Base-by-base conservation (phyloP, 495 filamentous ascomycete genomes). In the Neurospora africana region DNA sequence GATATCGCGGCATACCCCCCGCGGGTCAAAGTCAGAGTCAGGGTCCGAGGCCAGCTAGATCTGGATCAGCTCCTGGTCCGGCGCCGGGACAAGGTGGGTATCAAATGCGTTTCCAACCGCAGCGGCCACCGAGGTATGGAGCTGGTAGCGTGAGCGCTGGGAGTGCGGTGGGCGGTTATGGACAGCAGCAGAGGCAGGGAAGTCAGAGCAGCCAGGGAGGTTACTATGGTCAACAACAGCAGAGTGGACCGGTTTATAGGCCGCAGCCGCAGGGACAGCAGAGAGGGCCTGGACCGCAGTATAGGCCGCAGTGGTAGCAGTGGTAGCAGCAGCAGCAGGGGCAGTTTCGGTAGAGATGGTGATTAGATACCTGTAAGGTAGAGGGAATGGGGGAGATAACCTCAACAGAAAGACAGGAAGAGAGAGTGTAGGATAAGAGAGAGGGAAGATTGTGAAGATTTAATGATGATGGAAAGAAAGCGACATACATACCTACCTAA, bases 11-110 rank as follows among this genome's bases (percentile, higher is more conserved):
- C 0, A 65, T 65, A 27, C 53, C 53, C 5, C 6, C 53, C 1
- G 33, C 53, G 0, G 21, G 23, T 17, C 53, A 61, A 2, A 2
- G 11, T 8, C 53, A 61, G 6, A 21, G 21, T 53, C 53, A 61
- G 0, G 53, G 53, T 30, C 53, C 53, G 0, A 15, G 53, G 53
- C 13, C 53, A 0, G 53, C 53, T 4, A 30, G 53, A 0, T 65
- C 53, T 0, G 53, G 53, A 0, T 65, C 27, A 0, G 53, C 53
- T 0, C 53, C 53, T 1, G 53, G 53, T 0, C 6, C 13, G 0
- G 53, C 13, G 0, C 47, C 21, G 2, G 53, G 53, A 33, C 53
- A 61, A 2, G 53, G 47, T 3, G 47, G 53, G 0, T 65, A 65
- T 4, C 53, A 65, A 9, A 65, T 65, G 53, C 13, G 53, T 0